Conservation (phyloP, 345 rosid genomes). For the Anastatica hierochuntica region DNA sequence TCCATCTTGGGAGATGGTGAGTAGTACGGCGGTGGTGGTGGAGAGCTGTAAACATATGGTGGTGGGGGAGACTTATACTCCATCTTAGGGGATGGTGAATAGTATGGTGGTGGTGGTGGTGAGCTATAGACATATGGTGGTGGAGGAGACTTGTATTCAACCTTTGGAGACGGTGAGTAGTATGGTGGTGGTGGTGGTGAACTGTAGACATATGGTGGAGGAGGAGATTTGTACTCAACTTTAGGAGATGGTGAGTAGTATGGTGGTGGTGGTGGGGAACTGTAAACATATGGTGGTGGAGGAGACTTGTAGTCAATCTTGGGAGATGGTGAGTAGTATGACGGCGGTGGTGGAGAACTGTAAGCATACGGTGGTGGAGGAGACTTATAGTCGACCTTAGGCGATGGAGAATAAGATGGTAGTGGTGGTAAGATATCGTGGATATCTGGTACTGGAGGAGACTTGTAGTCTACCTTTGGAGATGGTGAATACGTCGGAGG, state of each 20-base stretch:
- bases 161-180: background rate
- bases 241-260: background rate
- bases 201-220: slow-evolving; percentile 1
- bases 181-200: slow-evolving; percentile 13
- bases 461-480: background rate
- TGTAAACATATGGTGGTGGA: slow-evolving; percentile 6
- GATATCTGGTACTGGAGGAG: background rate
- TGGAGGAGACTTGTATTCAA: background rate
- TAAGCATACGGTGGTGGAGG: slow-evolving; percentile 7
- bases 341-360: slow-evolving; percentile 5
- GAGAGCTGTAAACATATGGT: background rate
- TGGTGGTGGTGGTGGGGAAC: background rate
- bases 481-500: background rate
- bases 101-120: slow-evolving; percentile 2
- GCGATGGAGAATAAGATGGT: background rate
- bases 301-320: background rate
- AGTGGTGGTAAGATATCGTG: slow-evolving; percentile 4
- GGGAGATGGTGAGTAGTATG: background rate
- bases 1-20: background rate
- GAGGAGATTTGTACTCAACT: background rate
- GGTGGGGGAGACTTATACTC: slow-evolving; percentile 6
- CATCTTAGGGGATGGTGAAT: background rate
- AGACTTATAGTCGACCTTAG: background rate
- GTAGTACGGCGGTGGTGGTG: slow-evolving; percentile 4
- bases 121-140: slow-evolving; percentile 3